phyloP scores from a whole-genome alignment of 352 stramenopile species.

The Globisporangium polare region DNA sequence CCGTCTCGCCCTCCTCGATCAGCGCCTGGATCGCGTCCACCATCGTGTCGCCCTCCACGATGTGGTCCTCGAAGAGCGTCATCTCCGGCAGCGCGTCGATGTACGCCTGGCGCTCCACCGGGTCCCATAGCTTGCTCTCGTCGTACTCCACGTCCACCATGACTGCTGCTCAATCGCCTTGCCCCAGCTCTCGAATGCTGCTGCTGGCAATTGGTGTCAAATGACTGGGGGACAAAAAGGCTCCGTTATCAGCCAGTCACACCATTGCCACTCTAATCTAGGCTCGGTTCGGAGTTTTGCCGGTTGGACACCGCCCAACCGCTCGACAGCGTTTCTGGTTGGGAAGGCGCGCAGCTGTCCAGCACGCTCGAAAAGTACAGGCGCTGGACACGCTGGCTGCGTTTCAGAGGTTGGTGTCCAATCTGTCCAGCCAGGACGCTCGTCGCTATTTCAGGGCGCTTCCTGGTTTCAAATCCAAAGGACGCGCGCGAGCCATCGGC shows the following conservation, averaged over 20 bases:
- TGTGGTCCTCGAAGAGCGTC: slow-evolving; percentile 86
- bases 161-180: slow-evolving; percentile 1
- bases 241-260: slow-evolving; percentile 5
- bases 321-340: too few species aligned
- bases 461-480: slow-evolving; percentile 12
- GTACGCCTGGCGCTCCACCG: slow-evolving; percentile 74
- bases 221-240: slow-evolving; percentile 20
- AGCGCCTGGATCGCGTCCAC: slow-evolving; percentile 83
- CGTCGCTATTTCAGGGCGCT: not conserved
- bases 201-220: slow-evolving; percentile 4
- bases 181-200: not conserved
- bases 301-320: too few species aligned
- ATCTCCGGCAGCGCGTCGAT: slow-evolving; percentile 84
- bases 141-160: slow-evolving; percentile 88
- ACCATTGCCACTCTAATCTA: slow-evolving; percentile 5
- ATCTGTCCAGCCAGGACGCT: too few species aligned
- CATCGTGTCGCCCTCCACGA: slow-evolving; percentile 85
- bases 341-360: too few species aligned
- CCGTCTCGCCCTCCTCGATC: slow-evolving; percentile 84
- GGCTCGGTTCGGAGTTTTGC: too few species aligned
- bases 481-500: slow-evolving; percentile 10
- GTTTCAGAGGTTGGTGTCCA: too few species aligned
- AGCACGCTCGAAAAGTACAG: too few species aligned
- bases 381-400: too few species aligned
- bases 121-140: slow-evolving; percentile 84